Base-by-base conservation (phyloP, 2,329 filamentous ascomycete species). In the Stenocarpella maydis region DNA sequence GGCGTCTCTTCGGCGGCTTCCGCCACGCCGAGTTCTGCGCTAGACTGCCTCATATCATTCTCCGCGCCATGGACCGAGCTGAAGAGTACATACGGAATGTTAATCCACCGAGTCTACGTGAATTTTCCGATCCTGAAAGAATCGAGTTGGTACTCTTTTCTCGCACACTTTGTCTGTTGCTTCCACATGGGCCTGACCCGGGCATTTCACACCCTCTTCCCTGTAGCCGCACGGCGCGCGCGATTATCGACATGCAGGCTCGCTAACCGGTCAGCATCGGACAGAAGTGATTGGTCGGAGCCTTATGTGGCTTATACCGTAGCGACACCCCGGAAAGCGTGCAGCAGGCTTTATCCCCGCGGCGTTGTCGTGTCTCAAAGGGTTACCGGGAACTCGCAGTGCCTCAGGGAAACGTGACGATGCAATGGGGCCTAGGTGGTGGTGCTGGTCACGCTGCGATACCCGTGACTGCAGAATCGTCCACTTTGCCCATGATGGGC, bases 291-390 rank as follows among this genome's bases (percentile, higher is more conserved):
- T 71, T 71, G 69, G 69, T 8, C 45, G 45, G 19, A 41, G 9
- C 19, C 15, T n/a, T 41, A 5, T 10, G 69, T 71, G 69, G 69
- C 69, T 71, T 61, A 54, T 39, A 26, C 17, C 39, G 37, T 65
- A 65, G 69, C 66, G 69, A 69, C 31, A 53, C 47, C 64, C 17
- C 53, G 31, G 37, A 5, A 39, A 15, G 14, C 24, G 6, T 10
- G 12, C 28, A 49, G 69, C 69, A 71, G 45, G 69, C 69, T 50
- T 61, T 14, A 71, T 69, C 69, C 69, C 58, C 39, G 69, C n/a
- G 58, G 60, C 24, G 41, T 28, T 54, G 41, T 61, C 26, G 31
- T 68, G 68, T 68, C 60, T 69, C 28, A 50, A 67, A 15, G 9
- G 31, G 41, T 26, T 53, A 5, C 24, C 69, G 69, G 60, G 52